Evolutionary conservation across 2,329 filamentous ascomycete species (phyloP), one percentile per base, ranked within the genome.

Genomic region (Teratosphaeria epicoccoides): DNA sequence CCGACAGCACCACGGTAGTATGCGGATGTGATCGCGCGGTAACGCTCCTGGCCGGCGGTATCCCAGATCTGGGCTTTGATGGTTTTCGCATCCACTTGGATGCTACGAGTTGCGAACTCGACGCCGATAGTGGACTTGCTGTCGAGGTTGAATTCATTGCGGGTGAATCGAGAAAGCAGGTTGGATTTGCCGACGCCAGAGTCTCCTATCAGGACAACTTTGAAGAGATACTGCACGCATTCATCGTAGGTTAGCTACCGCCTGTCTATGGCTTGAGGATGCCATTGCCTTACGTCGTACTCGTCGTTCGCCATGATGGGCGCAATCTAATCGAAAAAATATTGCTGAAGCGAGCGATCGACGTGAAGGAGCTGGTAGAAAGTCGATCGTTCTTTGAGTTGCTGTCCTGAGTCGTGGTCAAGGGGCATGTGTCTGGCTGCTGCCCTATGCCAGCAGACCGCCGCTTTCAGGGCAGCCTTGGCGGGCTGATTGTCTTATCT

Each of bases 1-100:
- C 93, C 93, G 52, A 98, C 93, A 51, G 93, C 94, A 66, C 93
- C 94, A 66, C 93, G 87, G 76, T 98, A 98, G 59, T 98, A 98
- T 62, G 93, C 93, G 55, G 93, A 96, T 63, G 93, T 98, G 72
- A 98, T 98, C 71, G 93, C 93, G 70, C 94, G 88, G 78, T 97
- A 98, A 71, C 93, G 86, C 76, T 98, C 93, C 77, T 98, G 93
- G 62, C 93, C 93, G 61, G 93, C 93, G 54, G 93, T 98, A 78
- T 98, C 93, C 93, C 94, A 98, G 68, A 98, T 98, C 78, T 98
- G 93, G 64, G 93, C 93, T 81, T 98, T 98, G 83, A 98, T 98
- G 59, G 93, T 98, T 82, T 98, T 98, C 69, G 87, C 87, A 75
- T 98, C 93, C 67, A 98, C 93, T 75, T 97, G 91, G 71, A 98